Conservation (phyloP, 768 basidiomycete genomes). For the Tubosaeta brunneosetosa region DNA sequence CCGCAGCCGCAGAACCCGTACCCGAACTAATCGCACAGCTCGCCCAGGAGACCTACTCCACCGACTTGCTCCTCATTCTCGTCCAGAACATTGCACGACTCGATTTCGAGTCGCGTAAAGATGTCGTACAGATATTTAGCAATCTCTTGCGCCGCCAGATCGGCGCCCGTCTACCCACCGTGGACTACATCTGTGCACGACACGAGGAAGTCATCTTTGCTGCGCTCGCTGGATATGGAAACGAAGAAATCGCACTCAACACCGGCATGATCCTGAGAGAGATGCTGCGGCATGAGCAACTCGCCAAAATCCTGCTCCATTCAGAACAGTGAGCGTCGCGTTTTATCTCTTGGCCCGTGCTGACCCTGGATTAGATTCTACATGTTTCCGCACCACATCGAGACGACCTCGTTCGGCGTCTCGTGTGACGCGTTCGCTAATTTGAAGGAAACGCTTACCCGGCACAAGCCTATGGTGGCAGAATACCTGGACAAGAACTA, state of each 20-base stretch:
- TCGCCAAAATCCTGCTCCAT: conserved; percentile 85
- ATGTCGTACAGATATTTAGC: conserved; percentile 84
- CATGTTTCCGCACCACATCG: conserved; percentile 93
- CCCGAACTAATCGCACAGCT: conserved; percentile 92
- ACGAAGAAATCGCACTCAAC: conserved; percentile 94
- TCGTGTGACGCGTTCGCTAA: conserved; percentile 98
- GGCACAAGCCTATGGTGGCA: conserved; percentile 98
- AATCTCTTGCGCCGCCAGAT: conserved; percentile 88
- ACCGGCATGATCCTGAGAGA: conserved; percentile 98
- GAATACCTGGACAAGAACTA: conserved; percentile 97
- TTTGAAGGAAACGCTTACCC: conserved; percentile 93
- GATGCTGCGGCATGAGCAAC: conserved; percentile 89
- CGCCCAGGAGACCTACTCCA: conserved; percentile 92
- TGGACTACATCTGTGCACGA: conserved; percentile 83
- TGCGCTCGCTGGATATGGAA: conserved; percentile 86
- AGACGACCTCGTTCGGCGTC: conserved; percentile 95
- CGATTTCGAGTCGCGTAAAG: conserved; percentile 91
- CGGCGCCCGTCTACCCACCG: conserved; percentile 91
- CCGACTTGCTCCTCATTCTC: conserved; percentile 77
- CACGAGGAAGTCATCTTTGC: conserved; percentile 76
- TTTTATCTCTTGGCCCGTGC: not conserved
- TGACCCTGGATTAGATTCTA: conserved; percentile 67
- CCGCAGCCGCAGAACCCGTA: conserved; percentile 54
- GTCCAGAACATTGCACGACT: conserved; percentile 80
- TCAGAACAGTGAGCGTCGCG: conserved; percentile 80